Conservation (phyloP, 1,139 yeast genomes). For the Candida tropicalis region DNA sequence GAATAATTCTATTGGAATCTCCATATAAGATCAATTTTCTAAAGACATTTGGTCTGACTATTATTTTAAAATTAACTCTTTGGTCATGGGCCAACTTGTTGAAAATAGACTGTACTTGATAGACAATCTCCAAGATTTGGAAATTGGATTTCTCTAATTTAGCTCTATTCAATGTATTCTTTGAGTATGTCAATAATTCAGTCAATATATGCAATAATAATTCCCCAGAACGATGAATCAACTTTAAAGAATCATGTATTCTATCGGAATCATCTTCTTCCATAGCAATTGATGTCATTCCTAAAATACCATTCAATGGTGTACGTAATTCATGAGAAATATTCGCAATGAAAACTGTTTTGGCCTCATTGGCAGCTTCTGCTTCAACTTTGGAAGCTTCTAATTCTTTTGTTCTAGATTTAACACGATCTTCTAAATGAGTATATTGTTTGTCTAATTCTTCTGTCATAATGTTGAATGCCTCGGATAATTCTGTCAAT, state of each 20-base stretch:
- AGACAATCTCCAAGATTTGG: slow-evolving; percentile 70
- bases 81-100: slow-evolving; percentile 81
- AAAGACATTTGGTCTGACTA: slow-evolving; percentile 59
- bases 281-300: slow-evolving; percentile 94
- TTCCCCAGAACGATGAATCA: slow-evolving; percentile 88
- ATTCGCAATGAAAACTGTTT: slow-evolving; percentile 92
- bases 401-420: slow-evolving; percentile 80
- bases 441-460: slow-evolving; percentile 83
- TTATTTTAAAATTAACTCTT: slow-evolving; percentile 62
- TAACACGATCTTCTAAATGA: slow-evolving; percentile 87
- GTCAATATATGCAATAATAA: slow-evolving; percentile 82
- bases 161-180: slow-evolving; percentile 86
- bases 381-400: slow-evolving; percentile 90
- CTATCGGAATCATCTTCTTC: slow-evolving; percentile 72
- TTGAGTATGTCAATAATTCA: slow-evolving; percentile 85
- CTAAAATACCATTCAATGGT: slow-evolving; percentile 92
- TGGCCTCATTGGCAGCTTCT: slow-evolving; percentile 92
- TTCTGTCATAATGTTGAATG: slow-evolving; percentile 89
- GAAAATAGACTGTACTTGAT: slow-evolving; percentile 87
- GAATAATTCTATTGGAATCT: slow-evolving; percentile 84
- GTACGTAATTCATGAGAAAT: slow-evolving; percentile 95
- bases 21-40: slow-evolving; percentile 73
- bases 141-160: slow-evolving; percentile 81
- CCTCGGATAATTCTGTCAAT: slow-evolving; percentile 81
- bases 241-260: slow-evolving; percentile 65